These are phyloP conservation scores for Boletus sensibilis DNA, from an alignment of 768 basidiomycete genomes.

Conservation along the genomic window DNA sequence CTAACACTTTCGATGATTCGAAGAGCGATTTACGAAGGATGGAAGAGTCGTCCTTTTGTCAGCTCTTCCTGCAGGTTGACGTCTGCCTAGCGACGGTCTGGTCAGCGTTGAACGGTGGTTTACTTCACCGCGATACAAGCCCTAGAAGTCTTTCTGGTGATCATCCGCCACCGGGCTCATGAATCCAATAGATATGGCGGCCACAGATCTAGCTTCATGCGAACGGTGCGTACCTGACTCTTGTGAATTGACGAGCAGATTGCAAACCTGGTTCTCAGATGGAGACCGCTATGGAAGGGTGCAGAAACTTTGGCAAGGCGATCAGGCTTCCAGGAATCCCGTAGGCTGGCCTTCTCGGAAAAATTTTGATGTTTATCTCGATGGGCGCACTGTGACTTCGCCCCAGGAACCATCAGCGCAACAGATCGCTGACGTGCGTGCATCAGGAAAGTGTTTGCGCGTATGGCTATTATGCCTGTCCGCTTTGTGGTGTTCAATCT, in stretches of 20 bases:
- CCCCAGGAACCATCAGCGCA: conserved; percentile 22
- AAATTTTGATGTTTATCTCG: conserved; percentile 19
- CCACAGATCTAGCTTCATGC: not conserved
- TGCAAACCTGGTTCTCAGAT: not conserved
- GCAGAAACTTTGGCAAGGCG: conserved; percentile 3
- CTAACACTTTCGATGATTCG: conserved; percentile 10
- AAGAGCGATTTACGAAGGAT: conserved; percentile 22
- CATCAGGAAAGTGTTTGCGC: not conserved
- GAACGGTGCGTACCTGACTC: conserved; percentile 4
- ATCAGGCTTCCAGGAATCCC: conserved; percentile 18
- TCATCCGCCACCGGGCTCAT: conserved; percentile 23
- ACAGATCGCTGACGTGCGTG: conserved; percentile 11
- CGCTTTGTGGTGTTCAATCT: not conserved
- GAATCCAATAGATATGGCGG: not conserved
- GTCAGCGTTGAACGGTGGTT: not conserved
- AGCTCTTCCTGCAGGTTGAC: conserved; percentile 4
- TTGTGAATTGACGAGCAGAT: not conserved
- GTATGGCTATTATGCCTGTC: not conserved
- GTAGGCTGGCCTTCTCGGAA: conserved; percentile 11
- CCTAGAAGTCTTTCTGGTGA: not conserved
- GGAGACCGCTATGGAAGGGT: not conserved
- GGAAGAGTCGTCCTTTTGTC: conserved; percentile 14
- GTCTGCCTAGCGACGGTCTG: conserved; percentile 7
- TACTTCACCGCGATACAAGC: conserved; percentile 1
- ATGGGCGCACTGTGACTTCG: conserved; percentile 14